Evolutionary conservation across 2,329 filamentous ascomycete genomes (phyloP).

Genomic region (Alternaria sp.): DNA sequence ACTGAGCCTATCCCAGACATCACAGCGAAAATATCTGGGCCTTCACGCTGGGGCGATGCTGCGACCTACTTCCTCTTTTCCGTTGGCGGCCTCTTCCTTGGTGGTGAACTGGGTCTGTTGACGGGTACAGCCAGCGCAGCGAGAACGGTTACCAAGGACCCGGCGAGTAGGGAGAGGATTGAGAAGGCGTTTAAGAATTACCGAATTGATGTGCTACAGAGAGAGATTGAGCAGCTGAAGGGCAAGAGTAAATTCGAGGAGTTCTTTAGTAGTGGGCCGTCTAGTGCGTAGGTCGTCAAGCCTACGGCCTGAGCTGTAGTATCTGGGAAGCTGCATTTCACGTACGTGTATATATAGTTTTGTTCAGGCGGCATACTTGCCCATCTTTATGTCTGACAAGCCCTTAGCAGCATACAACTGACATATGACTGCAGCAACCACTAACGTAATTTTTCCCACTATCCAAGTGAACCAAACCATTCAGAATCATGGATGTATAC

Average conservation of each 20-base stretch:
- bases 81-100: slow-evolving; percentile 69
- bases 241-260: slow-evolving; percentile 43
- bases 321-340: neutral
- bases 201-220: slow-evolving; percentile 69
- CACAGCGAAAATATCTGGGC: slow-evolving; percentile 62
- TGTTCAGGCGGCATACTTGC: neutral
- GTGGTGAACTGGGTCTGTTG: slow-evolving; percentile 70
- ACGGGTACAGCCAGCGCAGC: slow-evolving; percentile 65
- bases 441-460: neutral
- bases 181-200: slow-evolving; percentile 71
- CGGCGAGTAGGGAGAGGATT: slow-evolving; percentile 64
- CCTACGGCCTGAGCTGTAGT: neutral
- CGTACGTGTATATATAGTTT: slow-evolving; percentile 1
- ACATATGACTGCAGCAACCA: neutral
- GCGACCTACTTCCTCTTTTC: slow-evolving; percentile 71
- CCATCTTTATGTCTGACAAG: neutral
- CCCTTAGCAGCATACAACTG: neutral
- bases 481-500: neutral
- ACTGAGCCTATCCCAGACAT: slow-evolving; percentile 69
- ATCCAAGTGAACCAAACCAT: neutral
- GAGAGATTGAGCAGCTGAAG: slow-evolving; percentile 67
- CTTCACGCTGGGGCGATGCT: slow-evolving; percentile 66
- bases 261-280: slow-evolving; percentile 30
- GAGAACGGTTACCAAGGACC: slow-evolving; percentile 63
- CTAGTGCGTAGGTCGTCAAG: neutral